Evolutionary conservation across 2,329 filamentous ascomycete species (phyloP).

Genomic region (Calonectria henricotiae): DNA sequence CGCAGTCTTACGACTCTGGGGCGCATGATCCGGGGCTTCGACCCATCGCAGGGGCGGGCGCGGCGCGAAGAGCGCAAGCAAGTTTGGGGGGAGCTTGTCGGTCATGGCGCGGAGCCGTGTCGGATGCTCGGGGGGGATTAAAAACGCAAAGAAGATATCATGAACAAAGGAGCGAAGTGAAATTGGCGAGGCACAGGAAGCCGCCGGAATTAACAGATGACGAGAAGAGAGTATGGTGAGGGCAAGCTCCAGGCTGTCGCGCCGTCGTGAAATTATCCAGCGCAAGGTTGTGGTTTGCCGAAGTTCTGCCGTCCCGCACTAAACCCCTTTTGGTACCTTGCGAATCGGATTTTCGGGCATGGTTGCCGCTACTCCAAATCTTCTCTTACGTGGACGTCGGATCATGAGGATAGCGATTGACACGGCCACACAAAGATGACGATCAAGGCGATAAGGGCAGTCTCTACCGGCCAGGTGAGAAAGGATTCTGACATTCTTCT

Average conservation of each 20-base stretch:
- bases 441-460: slow-evolving; percentile 68
- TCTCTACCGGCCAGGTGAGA: slow-evolving; percentile 71
- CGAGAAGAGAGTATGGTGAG: slow-evolving; percentile 33
- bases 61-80: slow-evolving; percentile 94
- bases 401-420: slow-evolving; percentile 52
- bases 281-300: slow-evolving; percentile 42
- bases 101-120: slow-evolving; percentile 77
- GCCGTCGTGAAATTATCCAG: slow-evolving; percentile 51
- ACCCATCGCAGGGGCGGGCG: slow-evolving; percentile 93
- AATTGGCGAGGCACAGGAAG: slow-evolving; percentile 35
- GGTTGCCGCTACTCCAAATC: slow-evolving; percentile 40
- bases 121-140: slow-evolving; percentile 26
- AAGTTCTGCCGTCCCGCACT: slow-evolving; percentile 47
- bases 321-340: slow-evolving; percentile 49
- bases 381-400: slow-evolving; percentile 45
- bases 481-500: neutral
- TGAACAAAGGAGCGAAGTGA: slow-evolving; percentile 35
- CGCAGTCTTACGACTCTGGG: slow-evolving; percentile 85
- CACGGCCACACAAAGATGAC: slow-evolving; percentile 67
- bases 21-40: slow-evolving; percentile 85
- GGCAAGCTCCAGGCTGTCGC: slow-evolving; percentile 45
- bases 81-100: slow-evolving; percentile 93
- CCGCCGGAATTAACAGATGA: slow-evolving; percentile 35
- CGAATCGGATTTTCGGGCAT: slow-evolving; percentile 50
- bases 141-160: slow-evolving; percentile 16